phyloP scores from a whole-genome alignment of 1,284 basidiomycete genomes.

The Amylostereum areolatum region DNA sequence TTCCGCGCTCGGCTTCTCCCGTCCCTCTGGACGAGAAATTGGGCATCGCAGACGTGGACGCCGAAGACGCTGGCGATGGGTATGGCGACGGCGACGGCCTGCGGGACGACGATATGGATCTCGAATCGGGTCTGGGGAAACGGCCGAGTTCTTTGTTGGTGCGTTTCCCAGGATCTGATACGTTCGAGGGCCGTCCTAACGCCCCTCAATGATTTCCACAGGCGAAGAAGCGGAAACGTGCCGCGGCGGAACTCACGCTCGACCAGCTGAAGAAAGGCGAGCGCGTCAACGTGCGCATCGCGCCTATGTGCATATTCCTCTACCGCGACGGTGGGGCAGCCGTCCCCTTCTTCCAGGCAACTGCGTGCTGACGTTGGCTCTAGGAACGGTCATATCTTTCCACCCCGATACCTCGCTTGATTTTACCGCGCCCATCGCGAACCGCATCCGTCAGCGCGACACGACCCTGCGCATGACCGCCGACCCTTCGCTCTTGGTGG shows the following conservation, averaged over 20 bases:
- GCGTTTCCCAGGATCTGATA: not conserved
- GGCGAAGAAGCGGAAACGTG: constrained; percentile 17
- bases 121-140: constrained; percentile 6
- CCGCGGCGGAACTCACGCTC: constrained; percentile 32
- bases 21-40: constrained; percentile 21
- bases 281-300: constrained; percentile 51
- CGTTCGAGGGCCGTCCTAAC: too few species aligned
- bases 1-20: constrained; percentile 38
- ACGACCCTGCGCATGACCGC: constrained; percentile 53
- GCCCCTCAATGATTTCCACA: too few species aligned
- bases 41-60: constrained; percentile 15
- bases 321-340: constrained; percentile 48
- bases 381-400: constrained; percentile 60
- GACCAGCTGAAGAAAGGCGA: constrained; percentile 50
- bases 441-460: constrained; percentile 49
- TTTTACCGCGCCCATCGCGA: constrained; percentile 50
- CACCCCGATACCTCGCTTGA: constrained; percentile 38
- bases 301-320: constrained; percentile 60
- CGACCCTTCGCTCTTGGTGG: constrained; percentile 56
- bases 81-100: constrained; percentile 10
- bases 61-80: constrained; percentile 17
- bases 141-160: constrained; percentile 1
- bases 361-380: not conserved
- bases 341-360: not conserved
- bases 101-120: constrained; percentile 9